These are phyloP conservation scores for Ogataea paraovalis DNA, from an alignment of 805 yeast species.

Conservation along the genomic window DNA sequence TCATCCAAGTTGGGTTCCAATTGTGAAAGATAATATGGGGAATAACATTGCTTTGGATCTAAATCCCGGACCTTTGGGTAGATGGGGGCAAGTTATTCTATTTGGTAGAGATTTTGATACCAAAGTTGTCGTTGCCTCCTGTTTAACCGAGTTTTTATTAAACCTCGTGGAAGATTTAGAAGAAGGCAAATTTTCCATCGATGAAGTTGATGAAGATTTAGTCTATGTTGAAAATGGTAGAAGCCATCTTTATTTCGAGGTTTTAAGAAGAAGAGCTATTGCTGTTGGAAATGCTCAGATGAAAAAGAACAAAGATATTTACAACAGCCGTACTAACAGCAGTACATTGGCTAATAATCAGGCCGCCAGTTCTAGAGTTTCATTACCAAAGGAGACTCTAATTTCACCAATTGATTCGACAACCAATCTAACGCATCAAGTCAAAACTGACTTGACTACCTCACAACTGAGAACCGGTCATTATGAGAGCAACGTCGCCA, in stretches of 20 bases:
- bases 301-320: constrained; percentile 7
- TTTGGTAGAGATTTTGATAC: constrained; percentile 94
- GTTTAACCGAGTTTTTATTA: constrained; percentile 85
- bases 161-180: constrained; percentile 85
- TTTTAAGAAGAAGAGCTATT: constrained; percentile 62
- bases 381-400: constrained; percentile 32
- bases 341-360: background rate
- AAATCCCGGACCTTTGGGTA: constrained; percentile 74
- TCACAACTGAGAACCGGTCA: constrained; percentile 36
- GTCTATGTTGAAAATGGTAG: constrained; percentile 25
- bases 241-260: constrained; percentile 64
- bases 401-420: constrained; percentile 27
- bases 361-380: constrained; percentile 12
- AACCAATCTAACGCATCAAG: constrained; percentile 4
- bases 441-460: background rate
- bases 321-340: background rate
- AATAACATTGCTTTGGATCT: constrained; percentile 90
- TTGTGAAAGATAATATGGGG: constrained; percentile 84
- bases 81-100: constrained; percentile 85
- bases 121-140: constrained; percentile 79
- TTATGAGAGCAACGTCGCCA: constrained; percentile 16
- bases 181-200: constrained; percentile 71
- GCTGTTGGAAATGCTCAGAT: constrained; percentile 21
- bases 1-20: constrained; percentile 89
- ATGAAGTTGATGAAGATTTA: constrained; percentile 61